Evolutionary conservation across 306 rosid species (phyloP).

Genomic region (Sicyos edulis): DNA sequence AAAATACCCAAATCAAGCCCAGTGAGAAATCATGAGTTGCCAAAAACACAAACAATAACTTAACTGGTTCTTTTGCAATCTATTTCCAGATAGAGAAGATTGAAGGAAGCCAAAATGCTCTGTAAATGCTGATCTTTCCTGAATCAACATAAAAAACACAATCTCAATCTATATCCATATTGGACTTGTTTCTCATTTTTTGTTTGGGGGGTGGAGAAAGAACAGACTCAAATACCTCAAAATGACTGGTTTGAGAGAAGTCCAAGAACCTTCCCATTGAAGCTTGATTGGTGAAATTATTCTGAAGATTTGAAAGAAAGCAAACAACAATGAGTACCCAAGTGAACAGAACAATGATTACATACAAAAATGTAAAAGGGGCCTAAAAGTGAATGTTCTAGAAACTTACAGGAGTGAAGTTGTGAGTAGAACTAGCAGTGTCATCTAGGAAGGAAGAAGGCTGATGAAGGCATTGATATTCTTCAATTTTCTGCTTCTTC

Average conservation of each 20-base stretch:
- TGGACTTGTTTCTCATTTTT: not conserved
- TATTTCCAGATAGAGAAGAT: slow-evolving; percentile 49
- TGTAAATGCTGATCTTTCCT: slow-evolving; percentile 66
- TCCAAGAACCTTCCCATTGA: slow-evolving; percentile 47
- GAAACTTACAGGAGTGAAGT: slow-evolving; percentile 51
- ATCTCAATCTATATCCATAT: not conserved
- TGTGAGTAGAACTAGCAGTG: slow-evolving; percentile 78
- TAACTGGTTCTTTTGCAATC: slow-evolving; percentile 56
- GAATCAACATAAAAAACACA: slow-evolving; percentile 22
- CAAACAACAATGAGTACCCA: slow-evolving; percentile 17
- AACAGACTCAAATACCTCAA: slow-evolving; percentile 44
- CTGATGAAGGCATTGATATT: slow-evolving; percentile 26
- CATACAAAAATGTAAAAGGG: slow-evolving; percentile 1
- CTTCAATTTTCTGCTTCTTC: slow-evolving; percentile 38
- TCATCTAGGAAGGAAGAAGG: slow-evolving; percentile 60
- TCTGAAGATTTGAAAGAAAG: slow-evolving; percentile 34
- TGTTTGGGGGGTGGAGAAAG: too few relatives aligned
- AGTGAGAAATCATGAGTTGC: not conserved
- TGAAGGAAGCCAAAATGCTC: slow-evolving; percentile 52
- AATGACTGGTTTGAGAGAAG: slow-evolving; percentile 74
- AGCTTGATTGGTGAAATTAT: slow-evolving; percentile 44
- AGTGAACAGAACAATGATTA: not conserved
- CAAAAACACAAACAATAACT: slow-evolving; percentile 10
- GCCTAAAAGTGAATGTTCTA: not conserved
- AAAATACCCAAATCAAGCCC: not conserved